Evolutionary conservation across 2,329 filamentous ascomycete species (phyloP).

Genomic region (Colletotrichum sp.): DNA sequence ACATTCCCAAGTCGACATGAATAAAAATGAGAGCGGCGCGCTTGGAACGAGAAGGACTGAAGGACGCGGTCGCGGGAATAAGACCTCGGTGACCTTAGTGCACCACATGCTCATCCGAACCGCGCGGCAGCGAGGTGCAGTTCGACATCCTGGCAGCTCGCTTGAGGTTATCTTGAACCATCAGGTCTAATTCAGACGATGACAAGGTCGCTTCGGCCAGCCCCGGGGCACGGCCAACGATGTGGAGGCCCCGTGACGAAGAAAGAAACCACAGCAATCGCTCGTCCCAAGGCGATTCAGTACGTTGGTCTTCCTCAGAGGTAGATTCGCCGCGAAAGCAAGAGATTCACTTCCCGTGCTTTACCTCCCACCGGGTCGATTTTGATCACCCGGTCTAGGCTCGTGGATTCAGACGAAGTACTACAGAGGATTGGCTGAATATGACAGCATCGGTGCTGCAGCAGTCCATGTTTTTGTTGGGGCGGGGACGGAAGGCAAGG

Average conservation of each 20-base stretch:
- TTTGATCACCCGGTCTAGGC: background rate
- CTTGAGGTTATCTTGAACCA: background rate
- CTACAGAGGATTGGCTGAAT: background rate
- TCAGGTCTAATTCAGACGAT: background rate
- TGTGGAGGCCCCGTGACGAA: background rate
- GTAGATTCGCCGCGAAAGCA: background rate
- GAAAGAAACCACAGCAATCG: background rate
- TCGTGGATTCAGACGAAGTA: background rate
- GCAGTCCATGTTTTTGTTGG: conserved; percentile 1
- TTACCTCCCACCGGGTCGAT: background rate
- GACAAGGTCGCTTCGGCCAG: background rate
- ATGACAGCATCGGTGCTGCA: background rate
- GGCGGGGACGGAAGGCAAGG: background rate
- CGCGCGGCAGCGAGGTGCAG: background rate
- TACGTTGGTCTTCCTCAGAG: background rate
- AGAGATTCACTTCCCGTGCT: background rate
- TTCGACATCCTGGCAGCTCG: background rate
- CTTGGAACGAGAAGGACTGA: background rate
- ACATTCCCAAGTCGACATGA: background rate
- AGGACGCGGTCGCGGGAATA: background rate
- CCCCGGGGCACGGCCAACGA: background rate
- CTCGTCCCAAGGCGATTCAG: background rate
- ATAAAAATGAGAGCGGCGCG: background rate
- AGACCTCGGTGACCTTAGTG: background rate
- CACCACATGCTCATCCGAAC: background rate